Evolutionary conservation across 805 yeast genomes (phyloP).

Genomic region (Metschnikowia reukaufii): DNA sequence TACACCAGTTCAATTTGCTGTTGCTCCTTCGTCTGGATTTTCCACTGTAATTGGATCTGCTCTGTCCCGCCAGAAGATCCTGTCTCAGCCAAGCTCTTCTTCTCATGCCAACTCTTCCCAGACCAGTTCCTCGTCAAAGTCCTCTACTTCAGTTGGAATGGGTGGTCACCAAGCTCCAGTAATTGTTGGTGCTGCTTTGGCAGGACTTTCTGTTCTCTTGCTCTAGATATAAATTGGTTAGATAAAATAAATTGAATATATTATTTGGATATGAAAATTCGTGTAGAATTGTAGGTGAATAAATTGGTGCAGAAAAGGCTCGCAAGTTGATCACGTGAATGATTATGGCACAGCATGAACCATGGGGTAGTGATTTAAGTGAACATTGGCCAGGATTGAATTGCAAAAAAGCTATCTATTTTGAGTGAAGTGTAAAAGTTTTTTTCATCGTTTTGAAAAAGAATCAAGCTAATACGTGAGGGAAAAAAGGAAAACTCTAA

Average conservation of each 20-base stretch:
- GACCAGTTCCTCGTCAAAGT: background rate
- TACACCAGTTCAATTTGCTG: background rate
- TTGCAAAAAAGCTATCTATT: no score
- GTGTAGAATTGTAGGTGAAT: no score
- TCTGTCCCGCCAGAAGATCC: background rate
- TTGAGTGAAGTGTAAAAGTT: no score
- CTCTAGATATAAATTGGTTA: constrained; percentile 1
- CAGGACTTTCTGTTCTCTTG: constrained; percentile 15
- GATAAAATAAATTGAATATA: background rate
- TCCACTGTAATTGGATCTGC: background rate
- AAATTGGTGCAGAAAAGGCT: no score
- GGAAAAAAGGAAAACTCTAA: no score
- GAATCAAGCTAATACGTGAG: no score
- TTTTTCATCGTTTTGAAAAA: no score
- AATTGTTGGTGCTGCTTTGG: constrained; percentile 13
- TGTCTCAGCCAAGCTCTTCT: background rate
- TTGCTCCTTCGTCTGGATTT: background rate
- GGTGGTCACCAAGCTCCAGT: constrained; percentile 10
- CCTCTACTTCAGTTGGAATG: constrained; percentile 7
- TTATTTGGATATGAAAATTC: no score
- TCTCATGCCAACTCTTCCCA: background rate
- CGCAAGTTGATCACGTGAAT: no score
- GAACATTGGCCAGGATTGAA: no score
- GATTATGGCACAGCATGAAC: no score
- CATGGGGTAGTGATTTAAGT: no score